Evolutionary conservation across 2,329 filamentous ascomycete genomes (phyloP).

Genomic region (Diplocarpon mali): DNA sequence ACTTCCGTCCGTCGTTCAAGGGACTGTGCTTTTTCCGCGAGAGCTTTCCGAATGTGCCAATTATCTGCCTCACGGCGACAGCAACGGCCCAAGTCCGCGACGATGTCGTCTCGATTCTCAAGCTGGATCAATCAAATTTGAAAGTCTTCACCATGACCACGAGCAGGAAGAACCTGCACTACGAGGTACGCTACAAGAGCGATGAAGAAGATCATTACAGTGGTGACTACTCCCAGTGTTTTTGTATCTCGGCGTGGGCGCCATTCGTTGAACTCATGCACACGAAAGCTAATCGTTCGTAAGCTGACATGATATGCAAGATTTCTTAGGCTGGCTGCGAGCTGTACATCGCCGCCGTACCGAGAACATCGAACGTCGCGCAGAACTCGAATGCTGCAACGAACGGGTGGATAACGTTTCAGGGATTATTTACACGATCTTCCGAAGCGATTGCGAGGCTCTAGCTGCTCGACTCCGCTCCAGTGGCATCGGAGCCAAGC

Average conservation of each 20-base stretch:
- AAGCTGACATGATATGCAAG: conserved; percentile 20
- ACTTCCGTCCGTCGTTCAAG: conserved; percentile 90
- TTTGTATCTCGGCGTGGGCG: neutral
- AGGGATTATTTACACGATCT: conserved; percentile 73
- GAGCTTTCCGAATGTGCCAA: conserved; percentile 72
- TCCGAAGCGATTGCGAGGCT: conserved; percentile 61
- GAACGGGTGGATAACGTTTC: conserved; percentile 54
- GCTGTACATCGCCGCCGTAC: conserved; percentile 59
- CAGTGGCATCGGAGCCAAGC: conserved; percentile 61
- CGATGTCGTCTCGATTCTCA: conserved; percentile 72
- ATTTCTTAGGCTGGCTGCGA: conserved; percentile 69
- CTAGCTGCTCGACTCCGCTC: conserved; percentile 54
- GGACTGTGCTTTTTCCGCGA: conserved; percentile 75
- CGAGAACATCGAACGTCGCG: conserved; percentile 41
- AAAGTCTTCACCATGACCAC: conserved; percentile 76
- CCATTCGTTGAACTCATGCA: neutral
- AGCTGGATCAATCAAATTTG: conserved; percentile 51
- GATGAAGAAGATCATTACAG: conserved; percentile 63
- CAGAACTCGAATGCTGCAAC: conserved; percentile 42
- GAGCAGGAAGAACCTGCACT: conserved; percentile 74
- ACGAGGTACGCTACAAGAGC: conserved; percentile 75
- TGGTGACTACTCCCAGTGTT: neutral
- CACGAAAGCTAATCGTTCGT: neutral
- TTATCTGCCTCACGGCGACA: conserved; percentile 88
- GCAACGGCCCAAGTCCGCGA: conserved; percentile 69